Evolutionary conservation across 768 basidiomycete species (phyloP).

Genomic region (Coprinellus micaceus): DNA sequence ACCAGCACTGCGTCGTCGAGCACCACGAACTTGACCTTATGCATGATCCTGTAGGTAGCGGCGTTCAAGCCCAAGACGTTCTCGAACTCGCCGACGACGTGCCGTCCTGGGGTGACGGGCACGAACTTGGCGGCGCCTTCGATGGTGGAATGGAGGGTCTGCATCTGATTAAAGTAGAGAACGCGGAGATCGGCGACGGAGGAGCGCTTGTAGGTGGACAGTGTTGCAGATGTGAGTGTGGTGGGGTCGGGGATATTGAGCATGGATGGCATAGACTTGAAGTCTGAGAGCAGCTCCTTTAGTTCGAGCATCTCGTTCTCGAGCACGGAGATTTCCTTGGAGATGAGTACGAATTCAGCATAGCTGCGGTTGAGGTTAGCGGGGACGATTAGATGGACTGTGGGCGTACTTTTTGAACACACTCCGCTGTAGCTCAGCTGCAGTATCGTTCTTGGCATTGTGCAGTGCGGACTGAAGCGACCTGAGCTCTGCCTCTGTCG

Average conservation of each 20-base stretch:
- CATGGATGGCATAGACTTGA: slow-evolving; percentile 92
- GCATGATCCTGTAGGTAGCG: slow-evolving; percentile 91
- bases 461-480: slow-evolving; percentile 74
- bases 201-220: slow-evolving; percentile 61
- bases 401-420: slow-evolving; percentile 87
- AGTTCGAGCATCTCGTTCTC: slow-evolving; percentile 98
- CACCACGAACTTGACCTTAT: slow-evolving; percentile 84
- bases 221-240: slow-evolving; percentile 45
- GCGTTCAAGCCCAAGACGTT: slow-evolving; percentile 82
- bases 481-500: slow-evolving; percentile 77
- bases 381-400: slow-evolving; percentile 5
- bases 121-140: slow-evolving; percentile 96
- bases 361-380: no score
- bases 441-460: slow-evolving; percentile 65
- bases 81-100: slow-evolving; percentile 84
- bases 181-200: slow-evolving; percentile 94
- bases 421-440: slow-evolving; percentile 79
- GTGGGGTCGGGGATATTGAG: slow-evolving; percentile 86
- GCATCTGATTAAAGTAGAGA: slow-evolving; percentile 93
- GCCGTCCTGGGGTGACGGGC: slow-evolving; percentile 86
- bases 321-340: slow-evolving; percentile 93
- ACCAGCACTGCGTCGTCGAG: slow-evolving; percentile 90
- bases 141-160: slow-evolving; percentile 81
- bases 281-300: slow-evolving; percentile 90
- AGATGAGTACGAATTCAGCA: slow-evolving; percentile 93